Percentiles rank a stretch among this genome's conserved stretches.
Conservation (phyloP, 2,329 filamentous ascomycete genomes). For the Bipolaris victoriae region DNA sequence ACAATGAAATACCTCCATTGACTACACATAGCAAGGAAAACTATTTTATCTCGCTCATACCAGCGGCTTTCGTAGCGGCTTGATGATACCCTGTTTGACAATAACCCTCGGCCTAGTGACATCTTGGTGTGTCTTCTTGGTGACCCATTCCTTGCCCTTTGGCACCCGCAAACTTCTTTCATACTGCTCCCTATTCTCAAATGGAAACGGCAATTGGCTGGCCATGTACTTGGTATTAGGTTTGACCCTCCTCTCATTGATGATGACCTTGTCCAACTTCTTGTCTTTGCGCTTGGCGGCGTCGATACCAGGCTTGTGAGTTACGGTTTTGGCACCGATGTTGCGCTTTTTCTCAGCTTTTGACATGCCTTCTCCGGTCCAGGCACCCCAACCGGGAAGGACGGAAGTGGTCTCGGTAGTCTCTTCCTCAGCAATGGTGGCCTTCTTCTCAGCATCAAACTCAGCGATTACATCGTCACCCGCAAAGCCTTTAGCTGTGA, state of each 20-base stretch:
- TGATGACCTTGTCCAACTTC: conserved; percentile 82
- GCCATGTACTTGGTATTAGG: conserved; percentile 94
- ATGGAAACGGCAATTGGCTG: conserved; percentile 82
- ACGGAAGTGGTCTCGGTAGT: conserved; percentile 82
- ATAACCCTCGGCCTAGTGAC: conserved; percentile 87
- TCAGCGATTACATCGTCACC: conserved; percentile 80
- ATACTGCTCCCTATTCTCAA: conserved; percentile 86
- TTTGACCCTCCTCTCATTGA: conserved; percentile 88
- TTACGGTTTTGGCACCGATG: conserved; percentile 61
- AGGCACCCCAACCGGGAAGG: conserved; percentile 93
- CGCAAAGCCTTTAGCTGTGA: conserved; percentile 85
- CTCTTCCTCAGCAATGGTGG: conserved; percentile 74
- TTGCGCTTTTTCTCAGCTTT: conserved; percentile 66
- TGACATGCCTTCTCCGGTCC: conserved; percentile 84
- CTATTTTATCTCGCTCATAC: conserved; percentile 33
- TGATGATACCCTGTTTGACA: conserved; percentile 92
- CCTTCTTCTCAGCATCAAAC: conserved; percentile 81
- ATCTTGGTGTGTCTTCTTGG: conserved; percentile 93
- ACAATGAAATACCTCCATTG: background rate
- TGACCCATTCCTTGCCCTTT: conserved; percentile 92
- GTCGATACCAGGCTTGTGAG: conserved; percentile 74
- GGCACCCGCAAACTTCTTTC: conserved; percentile 86
- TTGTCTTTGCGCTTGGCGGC: conserved; percentile 79
- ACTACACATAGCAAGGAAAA: background rate
- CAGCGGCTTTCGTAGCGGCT: conserved; percentile 81